Base-by-base conservation (phyloP, 2,329 filamentous ascomycete genomes). In the Claviceps sp. region DNA sequence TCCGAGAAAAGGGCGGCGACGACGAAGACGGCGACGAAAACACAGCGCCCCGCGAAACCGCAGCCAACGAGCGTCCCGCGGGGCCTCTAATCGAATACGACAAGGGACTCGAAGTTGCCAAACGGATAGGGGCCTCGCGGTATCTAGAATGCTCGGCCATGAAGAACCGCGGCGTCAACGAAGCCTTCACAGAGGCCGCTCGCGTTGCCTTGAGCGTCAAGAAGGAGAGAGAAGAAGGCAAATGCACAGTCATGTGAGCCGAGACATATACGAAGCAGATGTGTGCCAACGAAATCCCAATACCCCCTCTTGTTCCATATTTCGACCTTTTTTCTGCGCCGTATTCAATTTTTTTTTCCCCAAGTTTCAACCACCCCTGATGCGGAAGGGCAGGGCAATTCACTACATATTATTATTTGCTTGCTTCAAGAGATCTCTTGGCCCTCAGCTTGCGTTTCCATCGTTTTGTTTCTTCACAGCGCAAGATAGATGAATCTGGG, bases 101-200 rank as follows among this genome's bases (percentile, higher is more conserved):
- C 63, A 83, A 94, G 64, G 91, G 91, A 2, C 76, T 97, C 49
- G 89, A 91, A 57, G 90, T 95, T 43, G 91, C 91, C 41, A 83
- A 91, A 65, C 84, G 86, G 67, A 95, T 97, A 70, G 87, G 89
- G 61, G 93, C 93, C 6, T 77, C 95, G 64, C 83, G 94, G 64
- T 98, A 98, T 67, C 80, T 98, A 52, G 93, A 98, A 76, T 98
- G 93, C 75, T 97, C 93, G 40, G 93, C 93, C 53, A 97, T 97
- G 83, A 85, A 90, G 71, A 98, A 98, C 70, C 82, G 93, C 49
- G 93, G 93, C 55, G 94, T 98, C 64, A 96, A 97, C 70, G 93
- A 98, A 70, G 93, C 93, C 44, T 98, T 98, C 64, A 97, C 93
- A 42, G 93, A 98, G 73, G 93, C 93, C 42, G 91, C 93, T 24